phyloP scores from a whole-genome alignment of 495 filamentous ascomycete genomes.

The Neurospora sp. region DNA sequence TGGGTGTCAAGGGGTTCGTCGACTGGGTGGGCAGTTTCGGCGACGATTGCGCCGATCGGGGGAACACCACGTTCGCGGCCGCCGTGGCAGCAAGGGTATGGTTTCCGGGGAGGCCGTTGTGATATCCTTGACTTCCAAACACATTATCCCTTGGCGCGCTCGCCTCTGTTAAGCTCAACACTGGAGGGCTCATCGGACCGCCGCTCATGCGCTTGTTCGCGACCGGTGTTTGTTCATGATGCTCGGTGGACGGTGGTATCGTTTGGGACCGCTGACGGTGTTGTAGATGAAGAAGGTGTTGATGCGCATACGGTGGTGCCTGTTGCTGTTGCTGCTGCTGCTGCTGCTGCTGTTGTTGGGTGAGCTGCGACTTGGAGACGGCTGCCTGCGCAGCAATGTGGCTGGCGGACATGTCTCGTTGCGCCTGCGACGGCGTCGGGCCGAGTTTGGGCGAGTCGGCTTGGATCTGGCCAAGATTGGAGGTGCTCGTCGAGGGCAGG shows the following conservation, averaged over 20 bases:
- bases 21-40: slow-evolving; percentile 31
- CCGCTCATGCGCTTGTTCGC: slow-evolving; percentile 33
- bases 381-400: slow-evolving; percentile 88
- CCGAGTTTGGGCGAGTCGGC: slow-evolving; percentile 20
- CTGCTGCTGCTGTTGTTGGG: slow-evolving; percentile 49
- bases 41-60: slow-evolving; percentile 46
- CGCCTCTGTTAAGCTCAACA: slow-evolving; percentile 43
- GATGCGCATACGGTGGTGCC: slow-evolving; percentile 27
- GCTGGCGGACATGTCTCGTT: slow-evolving; percentile 49
- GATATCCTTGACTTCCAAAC: slow-evolving; percentile 45
- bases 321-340: slow-evolving; percentile 21
- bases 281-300: slow-evolving; percentile 30
- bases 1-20: slow-evolving; percentile 15
- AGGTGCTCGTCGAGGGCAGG: slow-evolving; percentile 54
- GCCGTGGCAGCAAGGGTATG: slow-evolving; percentile 62
- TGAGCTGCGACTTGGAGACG: slow-evolving; percentile 41
- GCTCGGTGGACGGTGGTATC: slow-evolving; percentile 36
- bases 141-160: slow-evolving; percentile 44
- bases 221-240: slow-evolving; percentile 21
- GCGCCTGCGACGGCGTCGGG: slow-evolving; percentile 32
- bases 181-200: slow-evolving; percentile 45
- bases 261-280: slow-evolving; percentile 65
- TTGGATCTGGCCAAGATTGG: slow-evolving; percentile 43
- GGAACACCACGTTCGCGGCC: slow-evolving; percentile 81
- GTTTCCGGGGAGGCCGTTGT: slow-evolving; percentile 59